These are phyloP conservation scores for Candolleomyces efflorescens DNA, from an alignment of 768 basidiomycete genomes.

Conservation along the genomic window DNA sequence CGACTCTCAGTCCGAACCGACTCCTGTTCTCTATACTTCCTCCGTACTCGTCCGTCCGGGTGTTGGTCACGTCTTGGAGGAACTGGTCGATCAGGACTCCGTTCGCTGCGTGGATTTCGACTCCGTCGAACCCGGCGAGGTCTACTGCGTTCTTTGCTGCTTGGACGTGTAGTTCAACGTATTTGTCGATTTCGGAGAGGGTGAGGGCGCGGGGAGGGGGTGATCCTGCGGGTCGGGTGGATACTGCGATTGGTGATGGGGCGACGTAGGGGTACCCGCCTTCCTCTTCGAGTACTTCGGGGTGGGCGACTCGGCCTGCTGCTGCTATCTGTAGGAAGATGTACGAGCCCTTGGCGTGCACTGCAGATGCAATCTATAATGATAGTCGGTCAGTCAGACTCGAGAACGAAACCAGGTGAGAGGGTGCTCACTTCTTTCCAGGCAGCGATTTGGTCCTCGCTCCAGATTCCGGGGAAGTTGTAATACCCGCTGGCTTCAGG, in stretches of 20 bases:
- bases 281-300: conserved; percentile 30
- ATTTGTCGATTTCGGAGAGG: conserved; percentile 44
- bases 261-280: conserved; percentile 26
- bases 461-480: conserved; percentile 63
- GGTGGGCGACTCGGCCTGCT: conserved; percentile 37
- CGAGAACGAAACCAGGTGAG: too few species aligned
- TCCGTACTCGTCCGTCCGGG: conserved; percentile 62
- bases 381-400: neutral
- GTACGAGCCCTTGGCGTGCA: conserved; percentile 29
- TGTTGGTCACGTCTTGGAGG: conserved; percentile 50
- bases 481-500: conserved; percentile 42
- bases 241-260: conserved; percentile 25
- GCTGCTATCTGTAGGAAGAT: conserved; percentile 60
- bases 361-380: conserved; percentile 45
- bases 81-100: conserved; percentile 59
- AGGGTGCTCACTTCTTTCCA: conserved; percentile 46
- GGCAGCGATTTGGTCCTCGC: conserved; percentile 47
- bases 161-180: conserved; percentile 41
- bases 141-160: conserved; percentile 54
- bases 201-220: conserved; percentile 39
- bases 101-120: conserved; percentile 41
- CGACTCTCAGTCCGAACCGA: conserved; percentile 52
- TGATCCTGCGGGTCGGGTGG: conserved; percentile 5
- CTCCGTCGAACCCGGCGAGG: conserved; percentile 61
- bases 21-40: conserved; percentile 59